Evolutionary conservation across 805 yeast species (phyloP), one percentile per base, ranked within the genome.

Genomic region (Saccharomyces cerevisiae): DNA sequence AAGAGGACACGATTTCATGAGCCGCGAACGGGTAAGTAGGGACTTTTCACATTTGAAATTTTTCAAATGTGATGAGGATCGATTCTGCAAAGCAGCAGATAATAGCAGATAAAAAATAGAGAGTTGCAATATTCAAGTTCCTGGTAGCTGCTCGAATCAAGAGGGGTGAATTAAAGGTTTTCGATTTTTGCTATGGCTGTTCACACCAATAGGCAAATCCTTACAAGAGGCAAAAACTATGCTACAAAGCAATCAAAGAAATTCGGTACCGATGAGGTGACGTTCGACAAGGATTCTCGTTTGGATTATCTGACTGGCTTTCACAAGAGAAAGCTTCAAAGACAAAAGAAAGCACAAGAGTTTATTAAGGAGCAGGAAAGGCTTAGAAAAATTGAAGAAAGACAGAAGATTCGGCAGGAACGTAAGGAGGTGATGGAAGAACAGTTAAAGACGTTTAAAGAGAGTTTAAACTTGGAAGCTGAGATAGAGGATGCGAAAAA

Each of bases 251-350:
- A 83, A 65, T 76, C 77, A 32, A 81, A 80, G 67, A 79, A 81
- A 66, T 81, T 79, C 65, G 78, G 89, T 43, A 90, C 88, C 2
- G 91, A 81, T 28, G 97, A 89, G 68, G 95, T 94, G 29, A 82
- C 80, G 1, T 94, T 90, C 68, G 94, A 94, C 70, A 81, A 82
- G 58, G 87, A 79, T 21, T 79, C 86, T n/a, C 74, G 97, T 67
- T 72, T 77, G 69, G 96, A 92, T 57, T 92, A 83, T 69, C 73
- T 92, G 60, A 92, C 97, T 2, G 99, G 99, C 46, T 92, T 92
- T 70, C 98, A 94, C 70, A 92, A 92, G 73, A 80, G 99, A 65
- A 92, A 92, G 68, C 68, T 92, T 17, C 87, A 87, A 65, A 79
- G 98, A 69, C 87, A 87, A 72, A 91, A 89, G 73, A 83, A 85